Percentiles rank a stretch among this genome's conserved stretches.
Evolutionary conservation across 768 basidiomycete species (phyloP).

Genomic region (Sporobolomyces pararoseus): DNA sequence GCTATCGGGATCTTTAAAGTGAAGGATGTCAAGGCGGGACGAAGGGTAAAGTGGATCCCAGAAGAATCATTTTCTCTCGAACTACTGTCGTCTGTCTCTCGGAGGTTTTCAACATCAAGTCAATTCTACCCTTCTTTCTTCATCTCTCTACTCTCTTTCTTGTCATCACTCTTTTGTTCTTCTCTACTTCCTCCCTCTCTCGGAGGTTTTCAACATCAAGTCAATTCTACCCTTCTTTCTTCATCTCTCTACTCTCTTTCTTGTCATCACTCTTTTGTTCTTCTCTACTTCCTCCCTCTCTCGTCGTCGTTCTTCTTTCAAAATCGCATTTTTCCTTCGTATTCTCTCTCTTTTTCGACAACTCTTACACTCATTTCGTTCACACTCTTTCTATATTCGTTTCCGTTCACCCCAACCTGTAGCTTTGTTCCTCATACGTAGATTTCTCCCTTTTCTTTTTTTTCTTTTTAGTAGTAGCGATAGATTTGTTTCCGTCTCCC

Average conservation of each 20-base stretch:
- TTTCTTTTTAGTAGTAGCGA: background rate
- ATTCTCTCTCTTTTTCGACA: background rate
- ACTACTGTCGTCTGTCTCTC: background rate
- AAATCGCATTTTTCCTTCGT: background rate
- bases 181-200: background rate
- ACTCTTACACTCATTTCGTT: too few relatives aligned
- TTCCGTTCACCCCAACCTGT: too few relatives aligned
- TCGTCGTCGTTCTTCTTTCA: background rate
- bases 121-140: background rate
- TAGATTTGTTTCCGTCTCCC: too few relatives aligned
- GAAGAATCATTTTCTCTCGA: background rate
- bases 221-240: background rate
- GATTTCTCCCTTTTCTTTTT: background rate
- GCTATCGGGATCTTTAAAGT: background rate
- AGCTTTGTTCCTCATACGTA: background rate
- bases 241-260: background rate
- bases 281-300: background rate
- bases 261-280: slow-evolving; percentile 4
- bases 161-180: slow-evolving; percentile 4
- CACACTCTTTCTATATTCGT: too few relatives aligned
- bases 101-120: background rate
- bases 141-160: background rate
- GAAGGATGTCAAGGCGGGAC: background rate
- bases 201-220: background rate
- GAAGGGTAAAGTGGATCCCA: slow-evolving; percentile 7